These are phyloP conservation scores for Malania oleifera DNA, from an alignment of 164 flowering plant genomes.

Conservation along the genomic window DNA sequence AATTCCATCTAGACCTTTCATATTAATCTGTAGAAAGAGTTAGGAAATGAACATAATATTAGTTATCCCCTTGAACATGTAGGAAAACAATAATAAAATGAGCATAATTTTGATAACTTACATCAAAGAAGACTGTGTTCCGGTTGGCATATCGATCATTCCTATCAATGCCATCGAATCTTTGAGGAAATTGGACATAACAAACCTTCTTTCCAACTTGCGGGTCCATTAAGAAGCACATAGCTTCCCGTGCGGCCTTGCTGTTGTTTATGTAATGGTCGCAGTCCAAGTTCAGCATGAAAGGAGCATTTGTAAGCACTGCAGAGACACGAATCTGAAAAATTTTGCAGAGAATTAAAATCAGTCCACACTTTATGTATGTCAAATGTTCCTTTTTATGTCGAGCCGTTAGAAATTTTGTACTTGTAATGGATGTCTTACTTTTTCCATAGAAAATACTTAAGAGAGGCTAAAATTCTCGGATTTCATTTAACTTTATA, in stretches of 20 bases:
- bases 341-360: not conserved
- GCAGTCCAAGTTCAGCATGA: constrained; percentile 95
- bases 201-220: constrained; percentile 83
- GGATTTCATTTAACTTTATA: too few species aligned
- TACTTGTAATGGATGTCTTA: too few species aligned
- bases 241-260: constrained; percentile 86
- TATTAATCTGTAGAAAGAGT: constrained; percentile 64
- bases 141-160: constrained; percentile 91
- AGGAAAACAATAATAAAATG: not conserved
- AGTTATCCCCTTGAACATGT: not conserved
- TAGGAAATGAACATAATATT: constrained; percentile 2
- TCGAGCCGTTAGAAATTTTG: too few species aligned
- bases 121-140: constrained; percentile 97
- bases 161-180: constrained; percentile 91
- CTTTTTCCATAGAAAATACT: too few species aligned
- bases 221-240: constrained; percentile 99
- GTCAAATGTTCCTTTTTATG: too few species aligned
- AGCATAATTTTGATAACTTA: too few species aligned
- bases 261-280: constrained; percentile 94
- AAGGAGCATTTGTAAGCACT: constrained; percentile 95
- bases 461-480: too few species aligned
- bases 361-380: too few species aligned
- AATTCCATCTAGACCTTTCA: constrained; percentile 94
- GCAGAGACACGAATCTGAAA: constrained; percentile 88
- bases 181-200: constrained; percentile 92